These are phyloP conservation scores for Serendipita sp. DNA, from an alignment of 768 basidiomycete species.

Conservation along the genomic window DNA sequence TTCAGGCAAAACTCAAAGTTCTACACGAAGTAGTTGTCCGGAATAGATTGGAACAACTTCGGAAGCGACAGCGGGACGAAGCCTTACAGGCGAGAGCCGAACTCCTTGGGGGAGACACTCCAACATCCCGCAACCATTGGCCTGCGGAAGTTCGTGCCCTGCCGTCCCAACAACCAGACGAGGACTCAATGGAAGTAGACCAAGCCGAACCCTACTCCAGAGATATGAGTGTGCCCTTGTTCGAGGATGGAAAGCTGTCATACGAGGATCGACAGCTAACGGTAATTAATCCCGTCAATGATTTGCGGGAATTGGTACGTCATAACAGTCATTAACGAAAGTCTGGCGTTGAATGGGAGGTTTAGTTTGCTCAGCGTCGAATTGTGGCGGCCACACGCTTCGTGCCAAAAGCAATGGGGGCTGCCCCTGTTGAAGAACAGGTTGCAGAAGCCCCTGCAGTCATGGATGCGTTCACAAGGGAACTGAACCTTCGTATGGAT, in stretches of 20 bases:
- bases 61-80: slow-evolving; percentile 90
- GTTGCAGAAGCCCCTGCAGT: slow-evolving; percentile 39
- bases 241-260: slow-evolving; percentile 53
- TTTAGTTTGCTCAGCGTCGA: slow-evolving; percentile 62
- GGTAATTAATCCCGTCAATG: slow-evolving; percentile 53
- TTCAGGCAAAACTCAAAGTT: slow-evolving; percentile 72
- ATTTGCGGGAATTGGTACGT: slow-evolving; percentile 47
- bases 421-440: slow-evolving; percentile 36
- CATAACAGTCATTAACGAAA: slow-evolving; percentile 1
- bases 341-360: neutral
- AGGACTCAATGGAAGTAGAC: slow-evolving; percentile 25
- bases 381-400: slow-evolving; percentile 73
- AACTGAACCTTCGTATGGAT: slow-evolving; percentile 55
- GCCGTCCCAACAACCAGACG: slow-evolving; percentile 19
- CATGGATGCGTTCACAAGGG: slow-evolving; percentile 65
- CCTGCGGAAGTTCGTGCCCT: slow-evolving; percentile 24
- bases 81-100: slow-evolving; percentile 89
- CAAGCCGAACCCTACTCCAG: slow-evolving; percentile 67
- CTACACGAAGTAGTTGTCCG: slow-evolving; percentile 94
- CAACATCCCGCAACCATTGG: slow-evolving; percentile 33
- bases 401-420: slow-evolving; percentile 35
- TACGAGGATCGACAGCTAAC: slow-evolving; percentile 71
- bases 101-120: slow-evolving; percentile 59
- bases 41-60: slow-evolving; percentile 88
- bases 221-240: slow-evolving; percentile 67